Conservation (phyloP, 2,329 filamentous ascomycete species). For the Eurotiales sp. region DNA sequence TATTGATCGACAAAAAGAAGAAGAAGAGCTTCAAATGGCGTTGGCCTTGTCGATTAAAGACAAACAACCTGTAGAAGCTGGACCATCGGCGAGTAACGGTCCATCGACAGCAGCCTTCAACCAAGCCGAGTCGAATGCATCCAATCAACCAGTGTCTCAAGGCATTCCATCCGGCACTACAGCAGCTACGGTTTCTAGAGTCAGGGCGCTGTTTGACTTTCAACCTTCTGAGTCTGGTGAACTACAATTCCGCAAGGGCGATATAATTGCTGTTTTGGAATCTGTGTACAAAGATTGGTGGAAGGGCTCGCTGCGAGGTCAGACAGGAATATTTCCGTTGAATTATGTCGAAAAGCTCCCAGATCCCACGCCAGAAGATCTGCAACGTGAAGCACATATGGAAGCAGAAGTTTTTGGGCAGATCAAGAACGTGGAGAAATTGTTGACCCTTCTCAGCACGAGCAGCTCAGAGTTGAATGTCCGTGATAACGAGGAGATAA, state of each 20-base stretch:
- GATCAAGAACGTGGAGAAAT: constrained; percentile 72
- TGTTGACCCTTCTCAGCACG: constrained; percentile 86
- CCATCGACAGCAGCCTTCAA: constrained; percentile 28
- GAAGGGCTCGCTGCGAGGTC: constrained; percentile 89
- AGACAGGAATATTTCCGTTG: constrained; percentile 95
- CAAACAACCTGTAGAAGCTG: constrained; percentile 44
- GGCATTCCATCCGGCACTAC: constrained; percentile 75
- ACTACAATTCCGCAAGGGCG: constrained; percentile 92
- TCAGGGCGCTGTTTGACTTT: constrained; percentile 92
- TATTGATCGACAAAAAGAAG: constrained; percentile 86
- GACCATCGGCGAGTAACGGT: constrained; percentile 30
- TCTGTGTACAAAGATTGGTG: constrained; percentile 99
- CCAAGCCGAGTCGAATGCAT: constrained; percentile 30
- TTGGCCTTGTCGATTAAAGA: constrained; percentile 90
- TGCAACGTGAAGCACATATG: constrained; percentile 94
- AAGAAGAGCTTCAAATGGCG: constrained; percentile 95
- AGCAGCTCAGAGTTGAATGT: constrained; percentile 74
- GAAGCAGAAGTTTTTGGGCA: constrained; percentile 76
- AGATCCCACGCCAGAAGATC: constrained; percentile 88
- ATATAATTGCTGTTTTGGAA: constrained; percentile 94
- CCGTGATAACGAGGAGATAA: constrained; percentile 96
- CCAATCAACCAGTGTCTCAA: constrained; percentile 52
- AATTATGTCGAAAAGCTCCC: constrained; percentile 98
- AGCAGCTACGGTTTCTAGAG: constrained; percentile 90
- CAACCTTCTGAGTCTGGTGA: constrained; percentile 90